These are phyloP conservation scores for Eutypella sp. DNA, from an alignment of 2,329 filamentous ascomycete species.

Conservation along the genomic window DNA sequence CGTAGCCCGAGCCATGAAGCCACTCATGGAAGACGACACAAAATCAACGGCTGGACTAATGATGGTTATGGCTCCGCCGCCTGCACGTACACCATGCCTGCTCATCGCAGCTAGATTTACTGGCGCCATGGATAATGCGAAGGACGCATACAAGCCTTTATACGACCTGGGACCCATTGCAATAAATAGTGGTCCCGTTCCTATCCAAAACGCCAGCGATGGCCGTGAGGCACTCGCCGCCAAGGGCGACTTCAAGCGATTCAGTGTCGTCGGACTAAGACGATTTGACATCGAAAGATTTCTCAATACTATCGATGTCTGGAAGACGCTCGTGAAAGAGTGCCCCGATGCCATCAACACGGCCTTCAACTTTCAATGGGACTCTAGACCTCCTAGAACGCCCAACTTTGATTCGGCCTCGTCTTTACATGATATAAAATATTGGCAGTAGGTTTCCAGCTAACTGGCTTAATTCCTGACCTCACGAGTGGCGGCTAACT, in stretches of 20 bases:
- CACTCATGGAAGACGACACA: slow-evolving; percentile 9
- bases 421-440: slow-evolving; percentile 14
- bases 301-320: slow-evolving; percentile 8
- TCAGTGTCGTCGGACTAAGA: slow-evolving; percentile 18
- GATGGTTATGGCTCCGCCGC: slow-evolving; percentile 13
- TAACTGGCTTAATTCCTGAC: too few species aligned
- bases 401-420: slow-evolving; percentile 12
- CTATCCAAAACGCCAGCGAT: slow-evolving; percentile 20
- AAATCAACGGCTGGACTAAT: not conserved
- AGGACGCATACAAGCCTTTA: slow-evolving; percentile 17
- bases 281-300: slow-evolving; percentile 11
- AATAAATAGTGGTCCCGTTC: slow-evolving; percentile 12
- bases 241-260: slow-evolving; percentile 21
- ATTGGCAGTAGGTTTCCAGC: slow-evolving; percentile 15
- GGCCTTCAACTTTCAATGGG: slow-evolving; percentile 18
- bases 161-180: slow-evolving; percentile 17
- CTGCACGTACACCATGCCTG: slow-evolving; percentile 12
- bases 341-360: slow-evolving; percentile 16
- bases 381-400: slow-evolving; percentile 8
- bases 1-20: slow-evolving; percentile 20
- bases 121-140: slow-evolving; percentile 11
- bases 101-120: slow-evolving; percentile 15
- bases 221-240: slow-evolving; percentile 16
- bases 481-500: not conserved
- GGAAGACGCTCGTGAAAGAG: slow-evolving; percentile 9